Evolutionary conservation across 306 rosid genomes (phyloP), one percentile per base, ranked within the genome.

Genomic region (Trichosanthes truncata): DNA sequence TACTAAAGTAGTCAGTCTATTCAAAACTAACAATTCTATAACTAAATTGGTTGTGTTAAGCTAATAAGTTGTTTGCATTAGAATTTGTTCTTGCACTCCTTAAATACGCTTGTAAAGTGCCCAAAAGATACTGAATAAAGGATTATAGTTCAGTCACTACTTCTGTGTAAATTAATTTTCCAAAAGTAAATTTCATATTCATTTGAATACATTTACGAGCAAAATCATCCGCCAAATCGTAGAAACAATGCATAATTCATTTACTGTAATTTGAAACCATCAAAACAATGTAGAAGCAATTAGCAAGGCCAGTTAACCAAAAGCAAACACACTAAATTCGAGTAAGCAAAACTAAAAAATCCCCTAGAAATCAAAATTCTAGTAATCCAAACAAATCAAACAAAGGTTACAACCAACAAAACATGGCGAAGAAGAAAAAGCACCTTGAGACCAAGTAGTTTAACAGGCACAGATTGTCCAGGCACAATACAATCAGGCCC

Each of bases 401-500:
- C 35, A 69, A 69, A 36, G 76, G 76, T 21, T 69, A 41, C 31
- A 41, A n/a, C 0, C 4, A 7, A 36, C 3, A 53, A 73, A n/a
- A n/a, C n/a, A n/a, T n/a, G n/a, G n/a, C n/a, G n/a, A n/a, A n/a
- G n/a, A n/a, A n/a, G n/a, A n/a, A n/a, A 45, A 14, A 31, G 38
- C 29, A 93, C 98, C 98, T 92, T 93, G 45, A 95, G 81, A 57
- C 98, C 98, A 77, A 95, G 97, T 59, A 92, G 29, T 76, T 81
- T 88, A 83, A 92, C 3, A 52, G 98, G 99, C 29, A 83, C 36
- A 14, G 57, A 65, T 78, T 91, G 96, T 38, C 99, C 99, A 0
- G 99, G 99, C 38, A 95, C 92, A 61, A 91, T 81, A 71, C 99
- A 95, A 5, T 95, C 99, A 66, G 97, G 97, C 20, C 99, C 99